Evolutionary conservation across 495 filamentous ascomycete genomes (phyloP), one percentile per base, ranked within the genome.

Genomic region (Hypomontagnella monticulosa): DNA sequence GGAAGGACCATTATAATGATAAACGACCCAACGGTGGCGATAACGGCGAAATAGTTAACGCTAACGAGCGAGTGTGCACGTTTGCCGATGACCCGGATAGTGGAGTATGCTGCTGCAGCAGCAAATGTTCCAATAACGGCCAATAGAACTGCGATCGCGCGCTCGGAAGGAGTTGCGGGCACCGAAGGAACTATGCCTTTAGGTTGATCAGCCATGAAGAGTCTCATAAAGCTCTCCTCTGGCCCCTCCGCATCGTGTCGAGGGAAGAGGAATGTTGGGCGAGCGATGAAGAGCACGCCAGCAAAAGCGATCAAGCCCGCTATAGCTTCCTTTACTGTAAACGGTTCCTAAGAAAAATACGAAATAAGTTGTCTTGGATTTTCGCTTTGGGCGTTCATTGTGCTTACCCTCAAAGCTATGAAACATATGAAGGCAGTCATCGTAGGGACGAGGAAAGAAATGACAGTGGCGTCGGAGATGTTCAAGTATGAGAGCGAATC

Each of bases 371-470:
- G 1, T 15, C 1, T 6, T 10, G 4, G 9, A 27, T 36, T 16
- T 23, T 36, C 0, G 4, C 18, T 52, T 20, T 40, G n/a, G 16
- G 10, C 33, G 16, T n/a, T 12, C 38, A 80, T 67, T 15, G 8
- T 19, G 69, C 70, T 46, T 53, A 73, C 72, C 47, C 37, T 60
- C 7, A 79, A 52, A 33, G 92, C 78, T 9, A 89, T 70, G 7
- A 86, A 90, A 72, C 91, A 94, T 6, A 87, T 84, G 66, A 87
- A 90, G 65, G 90, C 89, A 9, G 89, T 85, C 20, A 91, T 82
- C n/a, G 89, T 88, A 0, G 92, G 92, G 0, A 88, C 84, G 8
- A 96, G 79, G 73, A 95, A 96, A 27, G 89, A 89, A 56, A 96
- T 86, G 0, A 93, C 90, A 0, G 90, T 93, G 5, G 91, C 89